Percentiles rank a stretch among this genome's conserved stretches.
Conservation (phyloP, 768 basidiomycete species). For the Suillus tomentosus region DNA sequence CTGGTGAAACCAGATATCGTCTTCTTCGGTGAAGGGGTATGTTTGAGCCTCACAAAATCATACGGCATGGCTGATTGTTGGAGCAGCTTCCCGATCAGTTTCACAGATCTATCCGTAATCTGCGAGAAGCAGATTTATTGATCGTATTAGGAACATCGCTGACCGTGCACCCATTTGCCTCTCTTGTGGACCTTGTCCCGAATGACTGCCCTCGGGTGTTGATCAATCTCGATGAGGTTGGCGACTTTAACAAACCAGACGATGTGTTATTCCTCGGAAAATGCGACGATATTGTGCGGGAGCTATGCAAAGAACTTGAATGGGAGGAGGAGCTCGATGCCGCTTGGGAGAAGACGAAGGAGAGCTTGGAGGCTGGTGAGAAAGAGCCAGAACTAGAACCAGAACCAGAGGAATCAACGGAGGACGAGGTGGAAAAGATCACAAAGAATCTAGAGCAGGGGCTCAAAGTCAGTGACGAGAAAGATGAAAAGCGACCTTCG, state of each 20-base stretch:
- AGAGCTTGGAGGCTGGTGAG: conserved; percentile 25
- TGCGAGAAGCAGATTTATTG: conserved; percentile 78
- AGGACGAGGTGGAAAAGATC: conserved; percentile 30
- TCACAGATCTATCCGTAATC: conserved; percentile 50
- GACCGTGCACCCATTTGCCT: conserved; percentile 85
- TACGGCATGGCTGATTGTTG: conserved; percentile 2
- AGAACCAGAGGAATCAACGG: conserved; percentile 13
- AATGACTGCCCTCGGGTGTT: conserved; percentile 75
- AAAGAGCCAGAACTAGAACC: conserved; percentile 13
- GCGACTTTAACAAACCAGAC: conserved; percentile 57
- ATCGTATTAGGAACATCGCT: conserved; percentile 92
- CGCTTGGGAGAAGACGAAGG: conserved; percentile 55
- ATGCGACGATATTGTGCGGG: conserved; percentile 67
- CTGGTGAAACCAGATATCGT: conserved; percentile 94
- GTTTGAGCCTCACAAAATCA: conserved; percentile 25
- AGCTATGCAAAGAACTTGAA: conserved; percentile 67
- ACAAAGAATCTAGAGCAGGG: conserved; percentile 26
- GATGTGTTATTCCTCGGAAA: conserved; percentile 69
- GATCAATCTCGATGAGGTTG: conserved; percentile 85
- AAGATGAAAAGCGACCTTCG: conserved; percentile 5
- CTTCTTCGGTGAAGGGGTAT: conserved; percentile 82
- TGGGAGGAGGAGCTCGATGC: conserved; percentile 67
- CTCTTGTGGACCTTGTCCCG: conserved; percentile 61
- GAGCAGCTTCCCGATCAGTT: conserved; percentile 74
- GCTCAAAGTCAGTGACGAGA: conserved; percentile 14